Conservation (phyloP, 805 yeast species). For the Ogataea allantospora region DNA sequence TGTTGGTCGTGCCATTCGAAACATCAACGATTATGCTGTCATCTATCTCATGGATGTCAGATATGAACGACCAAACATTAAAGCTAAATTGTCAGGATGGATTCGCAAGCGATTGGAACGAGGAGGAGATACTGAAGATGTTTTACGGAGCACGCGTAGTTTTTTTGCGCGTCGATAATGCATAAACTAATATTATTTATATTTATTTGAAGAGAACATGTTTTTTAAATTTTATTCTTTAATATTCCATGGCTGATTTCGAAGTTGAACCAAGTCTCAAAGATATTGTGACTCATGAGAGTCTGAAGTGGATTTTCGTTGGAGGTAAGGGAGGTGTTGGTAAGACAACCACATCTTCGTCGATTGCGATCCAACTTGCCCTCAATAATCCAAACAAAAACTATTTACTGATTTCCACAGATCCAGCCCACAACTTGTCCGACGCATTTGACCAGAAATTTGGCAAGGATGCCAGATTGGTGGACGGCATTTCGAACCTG, state of each 20-base stretch:
- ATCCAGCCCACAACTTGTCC: conserved; percentile 96
- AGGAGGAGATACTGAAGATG: conserved; percentile 8
- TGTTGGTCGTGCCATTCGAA: conserved; percentile 89
- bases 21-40: conserved; percentile 73
- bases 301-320: conserved; percentile 93
- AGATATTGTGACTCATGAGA: conserved; percentile 59
- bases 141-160: conserved; percentile 4
- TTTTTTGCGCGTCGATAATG: conserved; percentile 14
- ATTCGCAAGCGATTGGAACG: conserved; percentile 43
- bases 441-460: conserved; percentile 99
- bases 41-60: conserved; percentile 71
- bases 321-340: conserved; percentile 99
- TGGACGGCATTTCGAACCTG: conserved; percentile 82
- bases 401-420: conserved; percentile 89
- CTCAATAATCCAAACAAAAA: conserved; percentile 73
- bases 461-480: conserved; percentile 93
- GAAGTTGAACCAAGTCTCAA: conserved; percentile 70
- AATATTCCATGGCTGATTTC: conserved; percentile 41
- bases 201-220: not conserved
- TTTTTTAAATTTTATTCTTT: conserved; percentile 1
- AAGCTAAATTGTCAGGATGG: conserved; percentile 71
- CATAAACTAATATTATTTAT: conserved; percentile 4
- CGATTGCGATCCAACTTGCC: conserved; percentile 92
- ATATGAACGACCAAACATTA: conserved; percentile 44
- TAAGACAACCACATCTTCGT: conserved; percentile 95